Evolutionary conservation across 129 eudicot genomes (phyloP).

Genomic region (Helianthus tuberosus): DNA sequence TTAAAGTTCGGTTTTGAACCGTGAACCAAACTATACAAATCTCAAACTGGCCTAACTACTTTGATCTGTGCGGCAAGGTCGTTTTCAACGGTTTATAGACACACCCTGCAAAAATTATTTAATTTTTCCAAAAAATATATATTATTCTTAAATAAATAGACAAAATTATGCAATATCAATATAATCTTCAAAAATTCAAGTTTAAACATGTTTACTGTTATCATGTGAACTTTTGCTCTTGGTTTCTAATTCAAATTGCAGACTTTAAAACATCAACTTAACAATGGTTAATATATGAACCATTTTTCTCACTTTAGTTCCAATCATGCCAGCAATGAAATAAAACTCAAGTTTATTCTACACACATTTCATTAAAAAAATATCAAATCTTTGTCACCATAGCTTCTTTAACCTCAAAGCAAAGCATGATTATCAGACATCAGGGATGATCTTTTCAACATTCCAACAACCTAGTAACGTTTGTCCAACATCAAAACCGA

Average conservation of each 20-base stretch:
- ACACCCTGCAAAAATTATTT: too few species aligned
- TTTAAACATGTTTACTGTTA: background rate
- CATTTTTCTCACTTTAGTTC: background rate
- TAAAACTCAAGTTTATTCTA: conserved; percentile 7
- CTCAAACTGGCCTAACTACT: too few species aligned
- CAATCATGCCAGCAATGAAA: background rate
- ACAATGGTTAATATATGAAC: background rate
- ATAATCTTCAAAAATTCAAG: background rate
- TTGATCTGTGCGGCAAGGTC: too few species aligned
- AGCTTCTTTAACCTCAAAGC: background rate
- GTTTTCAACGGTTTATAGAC: too few species aligned
- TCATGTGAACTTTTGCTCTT: too few species aligned
- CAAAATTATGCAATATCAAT: background rate
- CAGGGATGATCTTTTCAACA: conserved; percentile 1
- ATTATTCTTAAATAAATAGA: too few species aligned
- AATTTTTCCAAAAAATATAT: too few species aligned
- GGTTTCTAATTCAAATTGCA: background rate
- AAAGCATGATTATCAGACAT: conserved; percentile 11
- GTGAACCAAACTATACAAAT: too few species aligned
- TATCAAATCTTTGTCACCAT: background rate
- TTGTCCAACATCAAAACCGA: background rate
- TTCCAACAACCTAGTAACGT: background rate
- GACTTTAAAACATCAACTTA: background rate
- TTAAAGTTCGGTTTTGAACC: too few species aligned
- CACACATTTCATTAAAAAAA: conserved; percentile 14